A percentile compares a stretch with the other conserved stretches of the same genome.
Conservation (phyloP, 805 yeast species). For the Saturnispora zaruensis region DNA sequence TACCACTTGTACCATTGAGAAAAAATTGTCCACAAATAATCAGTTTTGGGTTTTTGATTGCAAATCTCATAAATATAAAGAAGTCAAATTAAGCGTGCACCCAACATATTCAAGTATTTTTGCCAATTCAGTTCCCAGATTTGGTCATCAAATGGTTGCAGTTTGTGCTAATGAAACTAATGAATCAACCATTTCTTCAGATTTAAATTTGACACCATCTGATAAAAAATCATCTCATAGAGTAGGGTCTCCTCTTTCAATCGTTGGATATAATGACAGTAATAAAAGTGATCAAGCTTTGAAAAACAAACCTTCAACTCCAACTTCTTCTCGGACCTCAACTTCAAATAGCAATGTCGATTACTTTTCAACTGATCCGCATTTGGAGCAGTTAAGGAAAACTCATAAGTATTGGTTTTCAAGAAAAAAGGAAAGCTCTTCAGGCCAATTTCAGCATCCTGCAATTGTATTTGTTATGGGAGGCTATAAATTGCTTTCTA, state of each 20-base stretch:
- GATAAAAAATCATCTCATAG: not conserved
- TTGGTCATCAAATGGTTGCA: constrained; percentile 23
- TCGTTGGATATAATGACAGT: not conserved
- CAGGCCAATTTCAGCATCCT: constrained; percentile 14
- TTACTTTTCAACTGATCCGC: not conserved
- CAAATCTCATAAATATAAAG: constrained; percentile 38
- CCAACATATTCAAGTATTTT: constrained; percentile 22
- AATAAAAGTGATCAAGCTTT: not conserved
- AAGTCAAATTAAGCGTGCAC: constrained; percentile 31
- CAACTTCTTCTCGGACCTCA: not conserved
- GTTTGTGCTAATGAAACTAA: constrained; percentile 25
- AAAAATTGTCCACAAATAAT: constrained; percentile 30
- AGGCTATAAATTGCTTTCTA: constrained; percentile 34
- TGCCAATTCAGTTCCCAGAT: constrained; percentile 26
- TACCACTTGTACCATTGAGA: constrained; percentile 31
- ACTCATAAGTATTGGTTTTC: not conserved
- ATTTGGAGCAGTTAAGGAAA: not conserved
- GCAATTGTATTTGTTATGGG: constrained; percentile 39
- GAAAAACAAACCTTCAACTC: not conserved
- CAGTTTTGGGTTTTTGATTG: constrained; percentile 54
- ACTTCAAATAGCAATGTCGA: not conserved
- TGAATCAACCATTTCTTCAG: not conserved
- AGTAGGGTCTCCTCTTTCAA: not conserved
- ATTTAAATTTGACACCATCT: not conserved
- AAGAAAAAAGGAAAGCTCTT: not conserved